Evolutionary conservation across 441 rosid species (phyloP).

Genomic region (Metrosideros polymorpha): DNA sequence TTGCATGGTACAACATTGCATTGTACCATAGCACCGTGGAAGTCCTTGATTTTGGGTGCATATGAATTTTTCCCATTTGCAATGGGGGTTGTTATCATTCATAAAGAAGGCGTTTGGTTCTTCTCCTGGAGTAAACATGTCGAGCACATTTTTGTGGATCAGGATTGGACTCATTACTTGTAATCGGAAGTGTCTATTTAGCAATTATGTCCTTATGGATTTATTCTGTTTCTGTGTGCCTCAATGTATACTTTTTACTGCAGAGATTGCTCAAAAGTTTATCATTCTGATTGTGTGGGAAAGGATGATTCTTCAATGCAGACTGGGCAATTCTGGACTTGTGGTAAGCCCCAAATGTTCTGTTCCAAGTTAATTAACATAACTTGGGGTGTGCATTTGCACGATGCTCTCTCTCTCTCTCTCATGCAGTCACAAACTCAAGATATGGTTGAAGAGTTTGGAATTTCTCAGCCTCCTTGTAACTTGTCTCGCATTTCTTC

Average conservation of each 20-base stretch:
- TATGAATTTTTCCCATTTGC: background rate
- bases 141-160: background rate
- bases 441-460: background rate
- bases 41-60: background rate
- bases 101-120: background rate
- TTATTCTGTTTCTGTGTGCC: background rate
- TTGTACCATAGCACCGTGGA: background rate
- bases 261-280: constrained; percentile 50
- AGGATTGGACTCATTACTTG: background rate
- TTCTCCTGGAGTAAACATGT: background rate
- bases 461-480: background rate
- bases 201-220: background rate
- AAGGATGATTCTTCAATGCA: constrained; percentile 16
- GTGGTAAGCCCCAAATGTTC: constrained; percentile 27
- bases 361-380: background rate
- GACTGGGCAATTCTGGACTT: constrained; percentile 26
- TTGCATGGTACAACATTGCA: background rate
- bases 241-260: background rate
- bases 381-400: background rate
- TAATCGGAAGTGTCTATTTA: background rate
- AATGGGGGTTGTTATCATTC: background rate
- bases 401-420: background rate
- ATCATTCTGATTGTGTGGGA: constrained; percentile 35
- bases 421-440: background rate
- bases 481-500: background rate